Percentiles rank a stretch among this genome's conserved stretches.
phyloP scores from a whole-genome alignment of 805 yeast species.

The Cyberlindnera galapagoensis region DNA sequence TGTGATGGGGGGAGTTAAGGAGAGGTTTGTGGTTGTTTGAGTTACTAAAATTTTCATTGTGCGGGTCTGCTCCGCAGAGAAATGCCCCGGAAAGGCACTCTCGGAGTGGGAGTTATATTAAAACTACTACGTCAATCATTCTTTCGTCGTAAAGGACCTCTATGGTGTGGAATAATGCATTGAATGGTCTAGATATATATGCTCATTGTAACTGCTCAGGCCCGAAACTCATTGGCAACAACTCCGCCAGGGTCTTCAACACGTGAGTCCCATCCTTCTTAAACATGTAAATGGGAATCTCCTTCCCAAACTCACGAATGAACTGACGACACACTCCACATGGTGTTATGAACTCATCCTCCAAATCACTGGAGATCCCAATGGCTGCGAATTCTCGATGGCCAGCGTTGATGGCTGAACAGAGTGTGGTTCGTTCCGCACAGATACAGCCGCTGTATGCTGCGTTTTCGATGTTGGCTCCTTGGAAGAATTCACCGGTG shows the following conservation, averaged over 20 bases:
- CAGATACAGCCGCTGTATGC: conserved; percentile 70
- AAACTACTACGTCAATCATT: too few relatives aligned
- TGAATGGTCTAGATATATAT: neutral
- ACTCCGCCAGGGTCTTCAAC: conserved; percentile 47
- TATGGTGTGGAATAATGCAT: too few relatives aligned
- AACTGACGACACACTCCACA: conserved; percentile 95
- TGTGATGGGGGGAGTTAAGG: too few relatives aligned
- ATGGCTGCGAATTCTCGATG: conserved; percentile 44
- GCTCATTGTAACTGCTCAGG: conserved; percentile 42
- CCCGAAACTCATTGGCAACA: conserved; percentile 82
- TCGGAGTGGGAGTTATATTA: too few relatives aligned
- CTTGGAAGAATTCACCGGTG: conserved; percentile 44
- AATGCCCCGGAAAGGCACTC: too few relatives aligned
- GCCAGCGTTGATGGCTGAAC: conserved; percentile 45
- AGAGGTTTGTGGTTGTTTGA: too few relatives aligned
- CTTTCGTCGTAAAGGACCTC: too few relatives aligned
- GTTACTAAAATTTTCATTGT: too few relatives aligned
- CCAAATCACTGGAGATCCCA: conserved; percentile 59
- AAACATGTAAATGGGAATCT: conserved; percentile 65
- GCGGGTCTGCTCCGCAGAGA: too few relatives aligned
- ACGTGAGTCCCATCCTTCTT: conserved; percentile 34
- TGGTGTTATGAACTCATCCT: conserved; percentile 58
- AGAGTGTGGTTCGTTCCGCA: conserved; percentile 67
- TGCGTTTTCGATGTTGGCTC: conserved; percentile 93
- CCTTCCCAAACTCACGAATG: conserved; percentile 68